These are phyloP conservation scores for Lolium perenne DNA, from an alignment of 176 grass and related monocot species.

Conservation along the genomic window DNA sequence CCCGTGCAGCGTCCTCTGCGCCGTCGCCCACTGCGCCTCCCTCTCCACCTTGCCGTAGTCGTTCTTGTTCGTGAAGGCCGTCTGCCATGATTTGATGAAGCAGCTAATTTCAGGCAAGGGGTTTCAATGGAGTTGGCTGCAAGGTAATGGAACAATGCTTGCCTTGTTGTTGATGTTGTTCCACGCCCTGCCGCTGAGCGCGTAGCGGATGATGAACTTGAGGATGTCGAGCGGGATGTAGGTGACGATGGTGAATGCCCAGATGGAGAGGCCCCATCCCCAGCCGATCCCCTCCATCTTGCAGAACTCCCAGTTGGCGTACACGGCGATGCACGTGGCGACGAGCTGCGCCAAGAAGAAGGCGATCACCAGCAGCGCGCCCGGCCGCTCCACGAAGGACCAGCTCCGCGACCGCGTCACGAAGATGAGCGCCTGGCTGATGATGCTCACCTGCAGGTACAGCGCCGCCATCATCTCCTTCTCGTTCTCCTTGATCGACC, in stretches of 20 bases:
- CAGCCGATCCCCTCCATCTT: constrained; percentile 64
- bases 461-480: constrained; percentile 61
- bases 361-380: constrained; percentile 50
- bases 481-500: no score
- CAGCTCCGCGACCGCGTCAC: constrained; percentile 64
- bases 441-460: constrained; percentile 87
- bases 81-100: constrained; percentile 7
- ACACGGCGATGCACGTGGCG: constrained; percentile 67
- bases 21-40: constrained; percentile 73
- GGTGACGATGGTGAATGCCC: constrained; percentile 74
- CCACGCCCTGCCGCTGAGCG: constrained; percentile 72
- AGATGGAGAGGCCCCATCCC: constrained; percentile 65
- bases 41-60: constrained; percentile 80
- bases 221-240: constrained; percentile 77
- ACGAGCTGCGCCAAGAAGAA: constrained; percentile 66
- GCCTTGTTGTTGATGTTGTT: constrained; percentile 52
- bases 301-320: constrained; percentile 24
- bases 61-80: constrained; percentile 60
- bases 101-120: no score
- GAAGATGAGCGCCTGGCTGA: constrained; percentile 87
- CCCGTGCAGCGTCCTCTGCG: constrained; percentile 70
- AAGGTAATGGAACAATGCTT: no score
- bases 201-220: constrained; percentile 78
- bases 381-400: constrained; percentile 67
- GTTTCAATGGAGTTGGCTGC: no score